phyloP scores from a whole-genome alignment of 345 rosid genomes.

The Heritiera fomes region DNA sequence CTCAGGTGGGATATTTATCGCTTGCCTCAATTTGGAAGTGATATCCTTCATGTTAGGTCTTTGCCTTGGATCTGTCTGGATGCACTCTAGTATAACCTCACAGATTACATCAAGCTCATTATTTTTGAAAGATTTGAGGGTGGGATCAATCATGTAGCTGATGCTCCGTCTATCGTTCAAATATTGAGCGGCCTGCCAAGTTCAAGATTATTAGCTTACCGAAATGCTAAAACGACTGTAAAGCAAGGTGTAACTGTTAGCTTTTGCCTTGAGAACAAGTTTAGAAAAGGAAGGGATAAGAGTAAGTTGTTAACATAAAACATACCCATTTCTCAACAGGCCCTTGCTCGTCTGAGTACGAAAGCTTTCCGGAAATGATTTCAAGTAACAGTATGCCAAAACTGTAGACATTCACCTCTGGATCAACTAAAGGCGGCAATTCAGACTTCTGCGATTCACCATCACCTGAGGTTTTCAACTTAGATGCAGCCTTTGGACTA shows the following conservation, averaged over 20 bases:
- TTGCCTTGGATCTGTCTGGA: slow-evolving; percentile 45
- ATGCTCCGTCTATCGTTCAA: slow-evolving; percentile 45
- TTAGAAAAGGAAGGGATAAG: not conserved
- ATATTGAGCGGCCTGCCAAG: slow-evolving; percentile 63
- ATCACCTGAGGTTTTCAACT: slow-evolving; percentile 37
- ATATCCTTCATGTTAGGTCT: slow-evolving; percentile 72
- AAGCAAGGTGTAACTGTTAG: not conserved
- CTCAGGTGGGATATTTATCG: slow-evolving; percentile 62
- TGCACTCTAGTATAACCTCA: slow-evolving; percentile 59
- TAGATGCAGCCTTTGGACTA: slow-evolving; percentile 28
- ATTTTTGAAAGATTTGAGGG: slow-evolving; percentile 61
- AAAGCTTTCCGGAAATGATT: slow-evolving; percentile 78
- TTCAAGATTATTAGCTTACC: slow-evolving; percentile 5
- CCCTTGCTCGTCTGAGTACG: slow-evolving; percentile 63
- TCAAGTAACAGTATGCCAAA: slow-evolving; percentile 86
- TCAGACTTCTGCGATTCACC: slow-evolving; percentile 42
- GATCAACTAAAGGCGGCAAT: slow-evolving; percentile 49
- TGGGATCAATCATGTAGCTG: slow-evolving; percentile 62
- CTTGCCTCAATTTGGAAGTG: slow-evolving; percentile 53
- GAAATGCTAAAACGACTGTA: no score
- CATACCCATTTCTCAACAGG: slow-evolving; percentile 74
- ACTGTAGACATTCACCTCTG: slow-evolving; percentile 63
- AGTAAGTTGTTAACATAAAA: not conserved
- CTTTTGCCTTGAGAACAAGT: not conserved
- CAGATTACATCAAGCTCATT: slow-evolving; percentile 67